These are phyloP conservation scores for Pontederia crassipes DNA, from an alignment of 176 grass and related monocot species.

Conservation along the genomic window DNA sequence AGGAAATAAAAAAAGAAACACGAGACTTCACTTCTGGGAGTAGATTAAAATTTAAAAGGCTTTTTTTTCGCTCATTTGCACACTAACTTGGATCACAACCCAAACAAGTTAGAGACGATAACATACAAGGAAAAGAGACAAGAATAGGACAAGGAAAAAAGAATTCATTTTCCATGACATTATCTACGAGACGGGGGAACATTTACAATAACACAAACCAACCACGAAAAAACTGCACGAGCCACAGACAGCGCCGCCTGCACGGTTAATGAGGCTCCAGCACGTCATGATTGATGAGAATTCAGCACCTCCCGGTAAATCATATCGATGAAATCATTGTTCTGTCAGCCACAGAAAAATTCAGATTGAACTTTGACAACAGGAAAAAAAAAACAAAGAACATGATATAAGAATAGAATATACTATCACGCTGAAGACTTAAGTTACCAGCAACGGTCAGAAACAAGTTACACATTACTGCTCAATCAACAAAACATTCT, in stretches of 20 bases:
- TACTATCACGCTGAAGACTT: neutral
- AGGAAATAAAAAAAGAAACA: too few species aligned
- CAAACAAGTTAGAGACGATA: too few species aligned
- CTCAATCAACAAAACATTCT: too few species aligned
- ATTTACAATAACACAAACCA: conserved; percentile 4
- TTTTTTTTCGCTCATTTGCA: too few species aligned
- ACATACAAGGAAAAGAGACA: too few species aligned
- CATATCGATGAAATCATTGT: conserved; percentile 15
- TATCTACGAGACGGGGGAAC: neutral
- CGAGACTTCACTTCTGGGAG: too few species aligned
- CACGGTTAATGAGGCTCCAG: neutral
- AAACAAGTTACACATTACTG: too few species aligned
- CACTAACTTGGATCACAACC: too few species aligned
- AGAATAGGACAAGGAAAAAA: neutral
- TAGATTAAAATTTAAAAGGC: too few species aligned
- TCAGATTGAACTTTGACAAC: neutral
- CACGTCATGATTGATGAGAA: conserved; percentile 7
- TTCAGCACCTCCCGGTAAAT: conserved; percentile 15
- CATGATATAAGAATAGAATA: neutral
- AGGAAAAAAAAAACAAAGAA: neutral
- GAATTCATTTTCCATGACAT: neutral
- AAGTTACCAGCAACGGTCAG: too few species aligned
- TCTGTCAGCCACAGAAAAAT: conserved; percentile 6
- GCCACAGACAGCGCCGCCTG: neutral
- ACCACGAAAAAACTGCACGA: neutral